Evolutionary conservation across 1,284 basidiomycete genomes (phyloP), one percentile per base, ranked within the genome.

Genomic region (Leucoagaricus sp.): DNA sequence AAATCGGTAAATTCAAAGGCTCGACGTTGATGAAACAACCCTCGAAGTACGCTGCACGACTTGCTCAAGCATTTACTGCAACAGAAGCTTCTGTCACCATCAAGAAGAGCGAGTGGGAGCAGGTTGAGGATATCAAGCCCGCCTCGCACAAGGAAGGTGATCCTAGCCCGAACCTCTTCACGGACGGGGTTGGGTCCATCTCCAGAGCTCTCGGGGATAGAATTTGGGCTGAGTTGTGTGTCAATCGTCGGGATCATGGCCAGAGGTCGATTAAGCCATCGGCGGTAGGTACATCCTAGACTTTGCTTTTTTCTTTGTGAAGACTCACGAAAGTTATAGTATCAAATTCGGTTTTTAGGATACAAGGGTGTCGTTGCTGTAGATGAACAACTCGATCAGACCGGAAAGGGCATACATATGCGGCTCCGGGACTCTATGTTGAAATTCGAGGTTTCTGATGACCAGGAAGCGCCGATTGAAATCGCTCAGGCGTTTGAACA

Each of bases 31-130:
- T 87, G 44, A 71, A 67, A 47, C 77, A 75, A 33, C 90, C 91
- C 5, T 89, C 90, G 1, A 89, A 88, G 65, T 91, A 85, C 66
- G 91, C 89, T 9, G 91, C 91, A 13, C 80, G 91, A 29, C 75
- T 94, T 62, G 87, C 88, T 6, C 91, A 93, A 70, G 89, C 90
- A 0, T 93, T 93, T 65, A 90, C 89, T 0, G 86, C 87, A 1
- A 93, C 91, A 2, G 84, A 89, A 64, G 83, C 85, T 0, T 88
- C 87, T 0, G 79, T 91, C 25, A 68, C 69, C 15, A 82, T 93
- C 44, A 59, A 58, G 2, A 69, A 69, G n/a, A 62, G 75, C 42
- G 76, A 90, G 62, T 89, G 87, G 86, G 77, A 81, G 55, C 73
- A 78, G 59, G 76, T 88, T 40, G 67, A 69, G 0, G 87, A 90